Conservation (phyloP, 75 land plant genomes). For the Sequoiadendron giganteum region DNA sequence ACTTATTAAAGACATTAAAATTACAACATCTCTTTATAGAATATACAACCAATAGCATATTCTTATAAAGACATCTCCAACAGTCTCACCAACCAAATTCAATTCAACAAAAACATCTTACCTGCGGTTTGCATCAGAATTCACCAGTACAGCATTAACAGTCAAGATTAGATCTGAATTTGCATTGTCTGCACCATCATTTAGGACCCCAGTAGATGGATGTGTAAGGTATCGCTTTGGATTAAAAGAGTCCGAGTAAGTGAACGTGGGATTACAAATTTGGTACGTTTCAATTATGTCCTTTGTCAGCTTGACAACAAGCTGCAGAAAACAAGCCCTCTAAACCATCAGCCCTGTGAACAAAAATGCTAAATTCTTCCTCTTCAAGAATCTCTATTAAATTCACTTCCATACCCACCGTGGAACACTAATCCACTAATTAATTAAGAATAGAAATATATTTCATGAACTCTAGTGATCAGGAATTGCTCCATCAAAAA, state of each 20-base stretch:
- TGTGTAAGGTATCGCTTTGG: conserved; percentile 80
- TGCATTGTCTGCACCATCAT: conserved; percentile 86
- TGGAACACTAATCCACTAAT: not conserved
- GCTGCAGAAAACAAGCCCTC: conserved; percentile 40
- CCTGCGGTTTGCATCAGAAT: conserved; percentile 59
- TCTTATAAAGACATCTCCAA: not conserved
- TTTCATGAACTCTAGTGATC: not conserved
- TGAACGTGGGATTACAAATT: conserved; percentile 71
- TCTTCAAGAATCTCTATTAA: not conserved
- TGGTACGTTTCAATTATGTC: conserved; percentile 76
- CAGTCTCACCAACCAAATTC: not conserved
- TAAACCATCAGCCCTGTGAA: not conserved
- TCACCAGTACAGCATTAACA: conserved; percentile 62
- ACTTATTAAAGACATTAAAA: not conserved
- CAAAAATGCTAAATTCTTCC: not conserved
- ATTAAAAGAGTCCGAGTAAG: conserved; percentile 55
- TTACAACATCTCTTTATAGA: not conserved
- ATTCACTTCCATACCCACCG: not conserved
- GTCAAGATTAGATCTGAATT: conserved; percentile 82
- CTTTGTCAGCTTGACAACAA: conserved; percentile 69
- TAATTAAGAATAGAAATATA: not conserved
- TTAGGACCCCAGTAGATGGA: conserved; percentile 71
- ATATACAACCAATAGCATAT: not conserved
- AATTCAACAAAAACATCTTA: conserved; percentile 18
- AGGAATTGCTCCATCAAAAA: not conserved